A percentile compares a stretch with the other conserved stretches of the same genome.
Conservation (phyloP, 202 grass and related monocot species). For the Bolboschoenoplectus hybrid region DNA sequence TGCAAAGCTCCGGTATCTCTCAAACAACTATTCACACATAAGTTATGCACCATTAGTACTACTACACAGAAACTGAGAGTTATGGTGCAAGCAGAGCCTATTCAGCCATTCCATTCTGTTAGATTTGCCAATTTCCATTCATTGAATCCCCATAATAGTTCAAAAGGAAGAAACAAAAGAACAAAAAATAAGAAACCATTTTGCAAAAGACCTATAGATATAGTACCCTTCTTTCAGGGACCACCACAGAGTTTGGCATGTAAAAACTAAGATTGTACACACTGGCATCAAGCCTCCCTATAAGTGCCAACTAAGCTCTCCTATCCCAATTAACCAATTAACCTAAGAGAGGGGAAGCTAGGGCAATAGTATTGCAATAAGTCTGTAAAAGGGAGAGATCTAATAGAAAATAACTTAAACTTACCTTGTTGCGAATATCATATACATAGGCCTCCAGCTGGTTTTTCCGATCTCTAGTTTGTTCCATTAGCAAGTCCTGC, state of each 20-base stretch:
- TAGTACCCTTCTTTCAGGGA: slow-evolving; percentile 2
- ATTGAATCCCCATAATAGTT: slow-evolving; percentile 17
- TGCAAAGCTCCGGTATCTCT: slow-evolving; percentile 85
- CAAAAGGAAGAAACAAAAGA: slow-evolving; percentile 3
- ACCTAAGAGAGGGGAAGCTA: neutral
- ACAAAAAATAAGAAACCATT: neutral
- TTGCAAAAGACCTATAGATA: slow-evolving; percentile 5
- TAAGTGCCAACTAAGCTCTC: neutral
- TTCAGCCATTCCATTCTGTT: neutral
- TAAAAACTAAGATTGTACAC: slow-evolving; percentile 2
- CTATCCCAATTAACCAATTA: neutral
- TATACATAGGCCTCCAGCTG: slow-evolving; percentile 90
- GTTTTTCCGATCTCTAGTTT: slow-evolving; percentile 94
- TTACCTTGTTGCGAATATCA: slow-evolving; percentile 91
- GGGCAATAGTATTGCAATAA: neutral
- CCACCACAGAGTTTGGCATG: slow-evolving; percentile 5
- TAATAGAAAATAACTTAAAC: slow-evolving; percentile 3
- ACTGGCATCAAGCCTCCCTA: neutral
- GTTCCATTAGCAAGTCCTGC: slow-evolving; percentile 87
- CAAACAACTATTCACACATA: slow-evolving; percentile 72
- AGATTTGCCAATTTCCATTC: neutral
- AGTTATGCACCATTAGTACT: slow-evolving; percentile 6
- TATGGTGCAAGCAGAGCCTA: neutral
- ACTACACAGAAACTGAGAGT: slow-evolving; percentile 11
- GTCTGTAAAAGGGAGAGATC: neutral